Percentiles rank a stretch among this genome's conserved stretches.
Conservation (phyloP, 306 rosid genomes). For the Lupinus albus region DNA sequence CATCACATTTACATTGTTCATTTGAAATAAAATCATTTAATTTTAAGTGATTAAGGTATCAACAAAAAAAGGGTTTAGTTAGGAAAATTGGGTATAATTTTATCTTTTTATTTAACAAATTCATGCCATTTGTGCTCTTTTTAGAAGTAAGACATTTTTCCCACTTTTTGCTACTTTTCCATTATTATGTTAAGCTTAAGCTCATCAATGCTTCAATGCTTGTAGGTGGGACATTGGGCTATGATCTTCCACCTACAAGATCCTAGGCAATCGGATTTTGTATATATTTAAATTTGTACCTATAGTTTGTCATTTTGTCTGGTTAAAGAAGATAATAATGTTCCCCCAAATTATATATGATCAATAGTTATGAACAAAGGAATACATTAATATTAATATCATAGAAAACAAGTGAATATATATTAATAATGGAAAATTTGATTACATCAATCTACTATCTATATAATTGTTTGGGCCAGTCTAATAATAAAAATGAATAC, state of each 20-base stretch:
- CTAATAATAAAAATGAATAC: too few relatives aligned
- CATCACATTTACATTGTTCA: too few relatives aligned
- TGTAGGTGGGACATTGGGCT: background rate
- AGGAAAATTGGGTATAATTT: too few relatives aligned
- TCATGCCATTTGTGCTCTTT: background rate
- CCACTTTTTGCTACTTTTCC: background rate
- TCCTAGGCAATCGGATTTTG: conserved; percentile 3
- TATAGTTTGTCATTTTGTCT: background rate
- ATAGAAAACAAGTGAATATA: background rate
- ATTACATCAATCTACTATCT: too few relatives aligned
- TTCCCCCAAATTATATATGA: background rate
- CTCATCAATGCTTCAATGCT: background rate
- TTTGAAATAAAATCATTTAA: too few relatives aligned
- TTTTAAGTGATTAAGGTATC: too few relatives aligned
- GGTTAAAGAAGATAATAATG: background rate
- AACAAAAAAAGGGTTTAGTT: too few relatives aligned
- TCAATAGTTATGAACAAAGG: too few relatives aligned
- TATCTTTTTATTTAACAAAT: background rate
- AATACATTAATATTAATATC: background rate
- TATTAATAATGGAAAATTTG: too few relatives aligned
- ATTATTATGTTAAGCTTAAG: background rate
- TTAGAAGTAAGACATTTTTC: background rate
- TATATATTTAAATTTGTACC: background rate
- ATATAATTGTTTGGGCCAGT: too few relatives aligned
- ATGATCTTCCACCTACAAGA: background rate